A percentile compares a stretch with the other conserved stretches of the same genome.
These are phyloP conservation scores for Ophiosphaerella korrae DNA, from an alignment of 2,329 filamentous ascomycete genomes.

Conservation along the genomic window DNA sequence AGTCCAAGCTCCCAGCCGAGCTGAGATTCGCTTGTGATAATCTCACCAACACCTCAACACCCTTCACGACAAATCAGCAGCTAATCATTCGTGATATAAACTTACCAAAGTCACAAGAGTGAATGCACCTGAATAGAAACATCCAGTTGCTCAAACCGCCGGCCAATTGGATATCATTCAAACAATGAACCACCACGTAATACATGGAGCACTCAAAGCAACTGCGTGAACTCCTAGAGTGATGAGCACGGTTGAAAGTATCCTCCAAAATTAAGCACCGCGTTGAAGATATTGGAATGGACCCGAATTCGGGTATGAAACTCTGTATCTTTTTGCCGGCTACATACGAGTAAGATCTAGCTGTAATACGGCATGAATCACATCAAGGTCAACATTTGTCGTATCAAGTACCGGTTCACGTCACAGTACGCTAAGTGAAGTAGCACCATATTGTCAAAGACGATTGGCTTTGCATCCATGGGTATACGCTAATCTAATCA, in stretches of 20 bases:
- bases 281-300: constrained; percentile 17
- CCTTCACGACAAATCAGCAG: not conserved
- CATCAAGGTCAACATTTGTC: too few species aligned
- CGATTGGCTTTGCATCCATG: too few species aligned
- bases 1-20: constrained; percentile 22
- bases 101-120: not conserved
- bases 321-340: constrained; percentile 19
- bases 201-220: constrained; percentile 35
- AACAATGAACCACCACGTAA: not conserved
- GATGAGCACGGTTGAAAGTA: constrained; percentile 39
- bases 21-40: constrained; percentile 24
- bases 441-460: too few species aligned
- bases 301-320: constrained; percentile 23
- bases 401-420: too few species aligned
- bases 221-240: constrained; percentile 33
- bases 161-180: not conserved
- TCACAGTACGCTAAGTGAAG: too few species aligned
- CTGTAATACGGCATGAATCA: too few species aligned
- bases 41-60: constrained; percentile 1
- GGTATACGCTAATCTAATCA: too few species aligned
- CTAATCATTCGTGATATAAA: not conserved
- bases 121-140: not conserved
- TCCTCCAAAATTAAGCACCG: constrained; percentile 28
- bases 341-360: constrained; percentile 8
- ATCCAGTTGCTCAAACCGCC: not conserved